Evolutionary conservation across 805 yeast genomes (phyloP).

Genomic region (Candida chilensis): DNA sequence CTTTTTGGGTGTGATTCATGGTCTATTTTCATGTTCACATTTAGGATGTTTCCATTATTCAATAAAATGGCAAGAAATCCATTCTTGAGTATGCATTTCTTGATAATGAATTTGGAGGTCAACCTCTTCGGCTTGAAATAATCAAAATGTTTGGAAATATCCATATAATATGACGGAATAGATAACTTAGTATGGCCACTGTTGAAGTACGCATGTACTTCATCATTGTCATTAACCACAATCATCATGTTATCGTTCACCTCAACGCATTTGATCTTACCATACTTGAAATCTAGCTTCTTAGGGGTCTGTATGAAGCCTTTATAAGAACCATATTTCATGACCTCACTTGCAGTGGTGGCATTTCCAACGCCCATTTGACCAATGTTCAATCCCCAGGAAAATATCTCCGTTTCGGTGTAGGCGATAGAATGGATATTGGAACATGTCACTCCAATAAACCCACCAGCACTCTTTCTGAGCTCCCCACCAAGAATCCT

Average conservation of each 20-base stretch:
- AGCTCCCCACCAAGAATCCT: constrained; percentile 32
- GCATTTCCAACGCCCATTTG: constrained; percentile 71
- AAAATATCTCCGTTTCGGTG: constrained; percentile 33
- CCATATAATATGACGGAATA: constrained; percentile 3
- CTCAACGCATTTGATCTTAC: constrained; percentile 40
- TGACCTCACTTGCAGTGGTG: constrained; percentile 13
- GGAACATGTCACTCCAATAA: constrained; percentile 50
- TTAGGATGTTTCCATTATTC: no score
- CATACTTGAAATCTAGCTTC: constrained; percentile 32
- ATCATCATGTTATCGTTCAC: constrained; percentile 68
- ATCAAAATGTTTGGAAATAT: constrained; percentile 34
- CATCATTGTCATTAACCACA: constrained; percentile 47
- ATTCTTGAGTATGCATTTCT: no score
- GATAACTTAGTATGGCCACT: constrained; percentile 46
- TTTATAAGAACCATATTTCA: constrained; percentile 16
- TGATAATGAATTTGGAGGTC: constrained; percentile 26
- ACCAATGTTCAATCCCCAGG: constrained; percentile 80
- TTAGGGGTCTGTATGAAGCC: constrained; percentile 33
- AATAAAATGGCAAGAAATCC: no score
- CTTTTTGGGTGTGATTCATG: no score
- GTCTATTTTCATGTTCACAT: constrained; percentile 16
- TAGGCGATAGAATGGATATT: constrained; percentile 61
- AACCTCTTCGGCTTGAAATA: constrained; percentile 42
- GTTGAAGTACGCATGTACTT: constrained; percentile 52
- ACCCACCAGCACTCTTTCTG: constrained; percentile 15